These are phyloP conservation scores for Tuber brumale DNA, from an alignment of 495 filamentous ascomycete species.

Conservation along the genomic window DNA sequence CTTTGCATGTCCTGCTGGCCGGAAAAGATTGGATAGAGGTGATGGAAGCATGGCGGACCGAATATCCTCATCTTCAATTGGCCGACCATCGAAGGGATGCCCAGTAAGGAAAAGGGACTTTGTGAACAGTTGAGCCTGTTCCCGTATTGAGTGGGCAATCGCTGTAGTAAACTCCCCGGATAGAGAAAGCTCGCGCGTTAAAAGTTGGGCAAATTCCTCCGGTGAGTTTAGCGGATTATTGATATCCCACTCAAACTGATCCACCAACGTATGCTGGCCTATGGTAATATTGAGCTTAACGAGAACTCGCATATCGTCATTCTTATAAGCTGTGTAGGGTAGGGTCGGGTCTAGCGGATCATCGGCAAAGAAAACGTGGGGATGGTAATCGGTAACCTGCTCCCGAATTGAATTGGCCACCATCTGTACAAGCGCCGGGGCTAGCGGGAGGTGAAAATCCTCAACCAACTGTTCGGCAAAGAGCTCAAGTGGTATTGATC, in stretches of 20 bases:
- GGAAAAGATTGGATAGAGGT: constrained; percentile 72
- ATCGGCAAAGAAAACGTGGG: constrained; percentile 80
- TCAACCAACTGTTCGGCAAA: constrained; percentile 88
- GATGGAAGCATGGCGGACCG: constrained; percentile 77
- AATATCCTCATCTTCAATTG: constrained; percentile 85
- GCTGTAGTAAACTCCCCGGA: constrained; percentile 95
- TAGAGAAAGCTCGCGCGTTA: constrained; percentile 85
- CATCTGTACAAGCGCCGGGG: constrained; percentile 66
- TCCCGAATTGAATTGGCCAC: constrained; percentile 75
- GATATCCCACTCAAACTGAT: constrained; percentile 99
- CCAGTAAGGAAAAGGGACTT: constrained; percentile 86
- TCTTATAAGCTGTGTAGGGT: constrained; percentile 90
- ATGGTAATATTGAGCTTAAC: constrained; percentile 98
- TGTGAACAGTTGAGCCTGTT: constrained; percentile 89
- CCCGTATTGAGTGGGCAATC: constrained; percentile 93
- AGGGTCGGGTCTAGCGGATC: constrained; percentile 82
- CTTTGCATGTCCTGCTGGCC: constrained; percentile 82
- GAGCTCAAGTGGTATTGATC: constrained; percentile 64
- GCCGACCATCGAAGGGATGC: constrained; percentile 90
- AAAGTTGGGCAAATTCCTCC: constrained; percentile 82
- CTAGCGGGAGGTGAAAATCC: constrained; percentile 72
- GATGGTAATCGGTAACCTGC: constrained; percentile 87
- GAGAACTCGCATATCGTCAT: constrained; percentile 95
- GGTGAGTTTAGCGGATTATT: constrained; percentile 89
- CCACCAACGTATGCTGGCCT: constrained; percentile 84